Evolutionary conservation across 1,284 basidiomycete genomes (phyloP).

Genomic region (Irpex sp.): DNA sequence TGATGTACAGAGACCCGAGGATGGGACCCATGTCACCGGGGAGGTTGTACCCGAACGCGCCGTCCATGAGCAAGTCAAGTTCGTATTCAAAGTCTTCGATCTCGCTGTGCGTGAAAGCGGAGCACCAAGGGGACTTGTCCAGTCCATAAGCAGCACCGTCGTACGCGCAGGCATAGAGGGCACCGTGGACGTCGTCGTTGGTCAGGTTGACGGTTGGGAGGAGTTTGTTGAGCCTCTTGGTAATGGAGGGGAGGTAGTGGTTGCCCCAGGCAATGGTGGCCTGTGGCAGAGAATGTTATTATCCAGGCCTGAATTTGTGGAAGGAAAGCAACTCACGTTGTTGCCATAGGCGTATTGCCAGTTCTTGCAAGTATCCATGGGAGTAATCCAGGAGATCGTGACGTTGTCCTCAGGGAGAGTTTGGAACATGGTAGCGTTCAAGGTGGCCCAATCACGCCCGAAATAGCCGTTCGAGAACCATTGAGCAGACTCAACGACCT

Average conservation of each 20-base stretch:
- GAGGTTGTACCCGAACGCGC: slow-evolving; percentile 39
- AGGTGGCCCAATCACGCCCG: slow-evolving; percentile 28
- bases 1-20: slow-evolving; percentile 38
- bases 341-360: slow-evolving; percentile 36
- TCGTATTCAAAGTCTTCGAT: slow-evolving; percentile 40
- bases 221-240: slow-evolving; percentile 30
- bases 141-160: slow-evolving; percentile 33
- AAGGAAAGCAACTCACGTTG: too few relatives aligned
- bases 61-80: slow-evolving; percentile 41
- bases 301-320: too few relatives aligned
- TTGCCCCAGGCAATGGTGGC: slow-evolving; percentile 30
- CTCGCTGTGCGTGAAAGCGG: slow-evolving; percentile 32
- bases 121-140: slow-evolving; percentile 34
- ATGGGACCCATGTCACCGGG: slow-evolving; percentile 32
- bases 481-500: slow-evolving; percentile 33
- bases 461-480: slow-evolving; percentile 43
- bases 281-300: not conserved
- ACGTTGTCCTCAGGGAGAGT: slow-evolving; percentile 33
- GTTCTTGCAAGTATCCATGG: slow-evolving; percentile 36
- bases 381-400: slow-evolving; percentile 39
- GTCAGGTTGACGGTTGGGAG: slow-evolving; percentile 30
- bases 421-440: slow-evolving; percentile 28
- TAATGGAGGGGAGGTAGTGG: slow-evolving; percentile 35
- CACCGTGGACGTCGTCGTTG: slow-evolving; percentile 33
- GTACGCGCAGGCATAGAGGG: slow-evolving; percentile 42